Evolutionary conservation across 139 green algal species (phyloP).

Genomic region (Chlamydomonas sp.): DNA sequence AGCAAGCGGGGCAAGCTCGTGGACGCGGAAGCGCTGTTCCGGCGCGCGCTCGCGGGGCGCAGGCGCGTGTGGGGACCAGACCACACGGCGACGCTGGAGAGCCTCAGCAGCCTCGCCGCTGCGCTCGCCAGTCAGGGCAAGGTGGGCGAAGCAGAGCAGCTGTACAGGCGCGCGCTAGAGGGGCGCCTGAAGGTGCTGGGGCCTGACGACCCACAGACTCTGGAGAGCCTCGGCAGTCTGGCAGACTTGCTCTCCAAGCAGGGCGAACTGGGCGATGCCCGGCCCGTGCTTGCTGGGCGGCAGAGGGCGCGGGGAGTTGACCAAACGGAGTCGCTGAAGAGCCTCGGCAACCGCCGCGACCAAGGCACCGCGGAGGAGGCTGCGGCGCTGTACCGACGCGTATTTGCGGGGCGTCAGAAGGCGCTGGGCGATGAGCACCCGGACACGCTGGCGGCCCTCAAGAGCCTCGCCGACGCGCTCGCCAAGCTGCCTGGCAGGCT

Average conservation of each 20-base stretch:
- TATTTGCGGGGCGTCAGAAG: conserved; percentile 18
- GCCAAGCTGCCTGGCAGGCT: neutral
- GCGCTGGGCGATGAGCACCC: conserved; percentile 6
- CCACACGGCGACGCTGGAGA: conserved; percentile 14
- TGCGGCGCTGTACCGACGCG: conserved; percentile 15
- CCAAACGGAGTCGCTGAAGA: conserved; percentile 3
- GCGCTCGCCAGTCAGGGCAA: conserved; percentile 15
- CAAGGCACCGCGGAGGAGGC: conserved; percentile 19
- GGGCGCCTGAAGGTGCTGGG: neutral
- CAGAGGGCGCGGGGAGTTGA: neutral
- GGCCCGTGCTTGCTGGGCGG: conserved; percentile 12
- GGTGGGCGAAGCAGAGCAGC: conserved; percentile 6
- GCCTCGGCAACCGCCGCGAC: conserved; percentile 17
- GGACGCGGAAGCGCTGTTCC: conserved; percentile 20
- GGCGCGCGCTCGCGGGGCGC: neutral
- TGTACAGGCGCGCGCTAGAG: conserved; percentile 20
- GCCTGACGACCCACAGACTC: conserved; percentile 19
- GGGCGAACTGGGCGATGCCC: conserved; percentile 2
- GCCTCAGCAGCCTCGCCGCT: conserved; percentile 7
- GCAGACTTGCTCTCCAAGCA: conserved; percentile 7
- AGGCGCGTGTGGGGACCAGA: conserved; percentile 9
- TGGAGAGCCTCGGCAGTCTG: conserved; percentile 8
- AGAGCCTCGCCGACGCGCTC: neutral
- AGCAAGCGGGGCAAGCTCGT: neutral
- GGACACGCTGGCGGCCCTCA: neutral